Evolutionary conservation across 495 filamentous ascomycete genomes (phyloP).

Genomic region (Talaromyces trachyspermus): DNA sequence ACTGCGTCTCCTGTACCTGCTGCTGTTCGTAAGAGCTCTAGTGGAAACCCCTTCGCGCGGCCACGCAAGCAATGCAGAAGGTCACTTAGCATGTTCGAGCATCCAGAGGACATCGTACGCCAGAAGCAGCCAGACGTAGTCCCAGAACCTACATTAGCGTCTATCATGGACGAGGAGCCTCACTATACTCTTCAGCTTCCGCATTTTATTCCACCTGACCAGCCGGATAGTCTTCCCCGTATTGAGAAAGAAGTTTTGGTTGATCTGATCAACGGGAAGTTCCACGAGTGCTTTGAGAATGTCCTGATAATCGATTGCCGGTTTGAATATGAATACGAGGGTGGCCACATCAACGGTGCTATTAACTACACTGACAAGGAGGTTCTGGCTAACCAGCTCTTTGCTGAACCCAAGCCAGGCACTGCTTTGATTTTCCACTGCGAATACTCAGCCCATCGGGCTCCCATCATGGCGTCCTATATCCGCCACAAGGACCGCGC

Average conservation of each 20-base stretch:
- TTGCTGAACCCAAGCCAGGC: conserved; percentile 56
- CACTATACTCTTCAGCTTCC: conserved; percentile 66
- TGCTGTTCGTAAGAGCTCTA: conserved; percentile 60
- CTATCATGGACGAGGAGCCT: conserved; percentile 72
- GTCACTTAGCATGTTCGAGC: conserved; percentile 96
- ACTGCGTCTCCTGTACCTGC: conserved; percentile 62
- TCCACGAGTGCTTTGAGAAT: conserved; percentile 61
- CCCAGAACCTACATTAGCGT: conserved; percentile 51
- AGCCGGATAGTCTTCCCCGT: conserved; percentile 76
- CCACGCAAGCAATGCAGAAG: conserved; percentile 83
- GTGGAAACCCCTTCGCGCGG: conserved; percentile 55
- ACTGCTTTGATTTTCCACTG: conserved; percentile 91
- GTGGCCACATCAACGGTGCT: conserved; percentile 88
- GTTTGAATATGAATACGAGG: conserved; percentile 98
- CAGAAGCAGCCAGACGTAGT: conserved; percentile 49
- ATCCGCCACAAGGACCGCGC: conserved; percentile 81
- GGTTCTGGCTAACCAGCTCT: conserved; percentile 66
- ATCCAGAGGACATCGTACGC: conserved; percentile 78
- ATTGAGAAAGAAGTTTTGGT: conserved; percentile 75
- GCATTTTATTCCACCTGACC: conserved; percentile 74
- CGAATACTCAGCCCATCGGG: conserved; percentile 95
- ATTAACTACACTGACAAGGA: conserved; percentile 97
- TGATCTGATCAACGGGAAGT: conserved; percentile 81
- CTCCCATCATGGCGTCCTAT: conserved; percentile 76
- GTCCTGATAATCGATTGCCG: conserved; percentile 89